Conservation (phyloP, 495 filamentous ascomycete genomes). For the Lepraria neglecta region DNA sequence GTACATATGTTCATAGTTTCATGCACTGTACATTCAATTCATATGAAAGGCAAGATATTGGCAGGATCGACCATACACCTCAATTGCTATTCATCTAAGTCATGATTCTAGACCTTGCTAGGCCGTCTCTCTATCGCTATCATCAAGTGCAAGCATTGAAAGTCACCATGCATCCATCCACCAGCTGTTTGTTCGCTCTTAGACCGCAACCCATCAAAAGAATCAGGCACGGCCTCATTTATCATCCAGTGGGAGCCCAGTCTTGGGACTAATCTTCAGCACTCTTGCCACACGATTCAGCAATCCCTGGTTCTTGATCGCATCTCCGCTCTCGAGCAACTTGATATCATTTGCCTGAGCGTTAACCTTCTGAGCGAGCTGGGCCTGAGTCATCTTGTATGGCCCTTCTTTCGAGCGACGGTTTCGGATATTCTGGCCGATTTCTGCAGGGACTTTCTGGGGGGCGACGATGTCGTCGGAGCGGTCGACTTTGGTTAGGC, state of each 20-base stretch:
- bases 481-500: conserved; percentile 96
- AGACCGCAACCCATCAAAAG: neutral
- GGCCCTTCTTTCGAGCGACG: conserved; percentile 60
- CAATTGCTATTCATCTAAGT: conserved; percentile 12
- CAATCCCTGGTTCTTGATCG: conserved; percentile 29
- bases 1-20: neutral
- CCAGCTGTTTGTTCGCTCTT: neutral
- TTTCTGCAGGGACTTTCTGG: conserved; percentile 73
- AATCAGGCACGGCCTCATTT: conserved; percentile 12
- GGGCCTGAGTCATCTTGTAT: conserved; percentile 91
- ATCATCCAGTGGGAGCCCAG: conserved; percentile 27
- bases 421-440: conserved; percentile 75
- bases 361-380: conserved; percentile 91
- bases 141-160: conserved; percentile 6
- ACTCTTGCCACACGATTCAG: conserved; percentile 28
- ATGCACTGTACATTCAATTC: neutral
- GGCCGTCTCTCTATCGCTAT: conserved; percentile 17
- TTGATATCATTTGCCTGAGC: conserved; percentile 29
- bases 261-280: conserved; percentile 30
- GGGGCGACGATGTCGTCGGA: conserved; percentile 96
- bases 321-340: conserved; percentile 27
- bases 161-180: neutral
- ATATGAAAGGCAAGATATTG: neutral
- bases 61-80: neutral
- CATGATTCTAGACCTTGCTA: neutral